Conservation (phyloP, 2,329 filamentous ascomycete genomes). For the Penicillium italicum region DNA sequence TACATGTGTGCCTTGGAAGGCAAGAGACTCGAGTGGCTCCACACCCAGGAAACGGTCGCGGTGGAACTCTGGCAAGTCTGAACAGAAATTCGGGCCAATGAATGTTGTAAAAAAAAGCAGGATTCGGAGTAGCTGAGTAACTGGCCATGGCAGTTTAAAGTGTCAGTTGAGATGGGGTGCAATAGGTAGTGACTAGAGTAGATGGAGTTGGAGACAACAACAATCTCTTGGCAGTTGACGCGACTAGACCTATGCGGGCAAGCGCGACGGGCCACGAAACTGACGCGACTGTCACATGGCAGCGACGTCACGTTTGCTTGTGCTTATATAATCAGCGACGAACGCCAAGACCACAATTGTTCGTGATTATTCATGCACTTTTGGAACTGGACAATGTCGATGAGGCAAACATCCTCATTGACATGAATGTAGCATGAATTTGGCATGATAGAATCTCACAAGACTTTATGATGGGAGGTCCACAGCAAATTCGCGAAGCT, state of each 20-base stretch:
- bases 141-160: background rate
- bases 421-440: background rate
- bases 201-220: background rate
- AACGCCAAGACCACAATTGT: slow-evolving; percentile 1
- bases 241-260: background rate
- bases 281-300: background rate
- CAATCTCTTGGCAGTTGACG: background rate
- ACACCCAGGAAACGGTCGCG: slow-evolving; percentile 15
- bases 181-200: slow-evolving; percentile 8
- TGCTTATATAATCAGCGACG: background rate
- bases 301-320: accelerated
- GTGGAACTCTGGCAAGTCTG: slow-evolving; percentile 11
- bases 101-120: slow-evolving; percentile 6
- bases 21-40: slow-evolving; percentile 38
- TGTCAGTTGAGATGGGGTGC: slow-evolving; percentile 2
- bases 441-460: background rate
- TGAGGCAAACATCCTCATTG: background rate
- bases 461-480: slow-evolving; percentile 28
- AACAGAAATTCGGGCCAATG: slow-evolving; percentile 18
- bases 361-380: slow-evolving; percentile 6
- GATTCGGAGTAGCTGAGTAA: background rate
- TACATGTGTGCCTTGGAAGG: slow-evolving; percentile 44
- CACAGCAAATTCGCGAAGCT: slow-evolving; percentile 24
- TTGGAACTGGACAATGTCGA: background rate
- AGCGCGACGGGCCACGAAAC: slow-evolving; percentile 18